Evolutionary conservation across 345 rosid species (phyloP).

Genomic region (Isatis tinctoria): DNA sequence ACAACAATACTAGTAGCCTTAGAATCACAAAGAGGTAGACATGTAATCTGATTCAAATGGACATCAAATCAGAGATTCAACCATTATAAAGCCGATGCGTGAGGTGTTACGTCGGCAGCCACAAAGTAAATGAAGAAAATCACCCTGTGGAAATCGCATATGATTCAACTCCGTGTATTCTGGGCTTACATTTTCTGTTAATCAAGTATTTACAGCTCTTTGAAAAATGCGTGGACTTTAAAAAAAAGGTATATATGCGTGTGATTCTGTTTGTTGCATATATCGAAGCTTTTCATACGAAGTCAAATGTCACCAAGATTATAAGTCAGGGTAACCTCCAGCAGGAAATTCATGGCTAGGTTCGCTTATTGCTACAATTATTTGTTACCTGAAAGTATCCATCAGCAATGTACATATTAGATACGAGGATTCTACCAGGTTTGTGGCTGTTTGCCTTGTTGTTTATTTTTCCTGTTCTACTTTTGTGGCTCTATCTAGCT

Average conservation of each 20-base stretch:
- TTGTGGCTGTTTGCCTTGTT: conserved; percentile 24
- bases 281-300: conserved; percentile 4
- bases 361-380: conserved; percentile 85
- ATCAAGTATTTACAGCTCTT: too few species aligned
- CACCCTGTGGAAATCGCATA: not conserved
- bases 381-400: conserved; percentile 95
- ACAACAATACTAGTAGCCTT: too few species aligned
- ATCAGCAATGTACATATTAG: conserved; percentile 97
- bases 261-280: conserved; percentile 4
- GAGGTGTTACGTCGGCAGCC: too few species aligned
- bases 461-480: not conserved
- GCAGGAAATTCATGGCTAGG: conserved; percentile 93
- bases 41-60: too few species aligned
- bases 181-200: not conserved
- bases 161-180: not conserved
- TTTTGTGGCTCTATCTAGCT: conserved; percentile 14
- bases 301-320: conserved; percentile 14
- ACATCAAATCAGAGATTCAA: too few species aligned
- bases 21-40: too few species aligned
- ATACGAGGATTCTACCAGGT: conserved; percentile 93
- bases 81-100: too few species aligned
- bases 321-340: conserved; percentile 43
- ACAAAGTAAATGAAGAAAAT: too few species aligned
- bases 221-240: not conserved
- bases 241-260: not conserved